A percentile compares a stretch with the other conserved stretches of the same genome.
These are phyloP conservation scores for Moesziomyces sp. DNA, from an alignment of 1,284 basidiomycete genomes.

Conservation along the genomic window DNA sequence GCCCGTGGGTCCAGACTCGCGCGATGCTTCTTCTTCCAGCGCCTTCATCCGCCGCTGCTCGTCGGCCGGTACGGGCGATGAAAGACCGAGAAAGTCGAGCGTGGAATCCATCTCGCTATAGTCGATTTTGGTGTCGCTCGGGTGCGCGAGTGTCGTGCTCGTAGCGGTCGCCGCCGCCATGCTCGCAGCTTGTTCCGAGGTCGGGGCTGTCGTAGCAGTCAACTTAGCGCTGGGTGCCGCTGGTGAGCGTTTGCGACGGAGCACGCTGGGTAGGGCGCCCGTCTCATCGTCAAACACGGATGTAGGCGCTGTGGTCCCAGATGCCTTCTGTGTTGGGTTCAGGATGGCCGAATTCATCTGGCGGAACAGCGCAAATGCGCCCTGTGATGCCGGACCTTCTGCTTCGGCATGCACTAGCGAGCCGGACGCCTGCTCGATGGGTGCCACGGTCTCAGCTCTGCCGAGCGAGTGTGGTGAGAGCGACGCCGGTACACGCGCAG, in stretches of 20 bases:
- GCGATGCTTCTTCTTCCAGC: constrained; percentile 9
- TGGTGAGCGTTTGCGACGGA: constrained; percentile 20
- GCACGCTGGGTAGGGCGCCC: constrained; percentile 21
- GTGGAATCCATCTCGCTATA: constrained; percentile 49
- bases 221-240: background rate
- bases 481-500: background rate
- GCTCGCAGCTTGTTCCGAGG: too few species aligned
- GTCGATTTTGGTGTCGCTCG: constrained; percentile 32
- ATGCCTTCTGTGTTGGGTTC: constrained; percentile 12
- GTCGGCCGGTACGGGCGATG: constrained; percentile 24
- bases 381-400: constrained; percentile 1
- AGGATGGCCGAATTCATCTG: constrained; percentile 37
- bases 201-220: background rate
- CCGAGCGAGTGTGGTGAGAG: background rate
- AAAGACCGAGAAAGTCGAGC: constrained; percentile 44
- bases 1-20: constrained; percentile 4
- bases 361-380: constrained; percentile 20
- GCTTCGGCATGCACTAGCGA: background rate
- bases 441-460: too few species aligned
- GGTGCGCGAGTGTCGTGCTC: constrained; percentile 1
- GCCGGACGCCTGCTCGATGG: background rate
- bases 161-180: background rate
- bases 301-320: constrained; percentile 18
- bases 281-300: constrained; percentile 46
- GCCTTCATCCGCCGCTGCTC: constrained; percentile 29